These are phyloP conservation scores for Ceratocystiopsis brevicomis DNA, from an alignment of 2,329 filamentous ascomycete species.

Conservation along the genomic window DNA sequence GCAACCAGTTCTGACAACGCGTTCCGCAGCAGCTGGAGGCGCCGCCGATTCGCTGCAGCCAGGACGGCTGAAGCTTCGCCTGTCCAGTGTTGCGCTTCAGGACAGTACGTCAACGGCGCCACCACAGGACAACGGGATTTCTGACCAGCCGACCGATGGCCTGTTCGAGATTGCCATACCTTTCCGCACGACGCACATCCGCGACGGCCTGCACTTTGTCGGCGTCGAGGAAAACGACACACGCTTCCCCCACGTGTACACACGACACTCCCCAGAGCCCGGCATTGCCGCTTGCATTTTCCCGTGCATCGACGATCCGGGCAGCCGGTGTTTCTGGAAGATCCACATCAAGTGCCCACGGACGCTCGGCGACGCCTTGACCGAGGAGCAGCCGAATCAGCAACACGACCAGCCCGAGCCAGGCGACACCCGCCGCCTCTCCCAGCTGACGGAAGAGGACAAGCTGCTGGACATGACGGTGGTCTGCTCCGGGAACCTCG, in stretches of 20 bases:
- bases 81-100: slow-evolving; percentile 2
- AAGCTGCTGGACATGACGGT: slow-evolving; percentile 76
- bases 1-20: no score
- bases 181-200: slow-evolving; percentile 54
- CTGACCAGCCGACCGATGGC: slow-evolving; percentile 7
- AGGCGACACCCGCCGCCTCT: slow-evolving; percentile 13
- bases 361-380: slow-evolving; percentile 62
- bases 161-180: slow-evolving; percentile 40
- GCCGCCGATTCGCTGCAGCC: background rate
- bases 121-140: background rate
- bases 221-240: slow-evolving; percentile 62
- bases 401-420: background rate
- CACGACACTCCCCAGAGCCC: slow-evolving; percentile 58
- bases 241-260: slow-evolving; percentile 83
- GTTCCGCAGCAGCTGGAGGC: background rate
- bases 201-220: slow-evolving; percentile 83
- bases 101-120: background rate
- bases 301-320: slow-evolving; percentile 76
- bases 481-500: slow-evolving; percentile 74
- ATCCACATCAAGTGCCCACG: slow-evolving; percentile 71
- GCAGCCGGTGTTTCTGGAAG: slow-evolving; percentile 61
- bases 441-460: slow-evolving; percentile 50
- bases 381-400: slow-evolving; percentile 26
- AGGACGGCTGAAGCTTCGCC: slow-evolving; percentile 6
- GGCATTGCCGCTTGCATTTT: slow-evolving; percentile 75